Conservation (phyloP, 805 yeast genomes). For the Sungouiozyma ichnusensis region DNA sequence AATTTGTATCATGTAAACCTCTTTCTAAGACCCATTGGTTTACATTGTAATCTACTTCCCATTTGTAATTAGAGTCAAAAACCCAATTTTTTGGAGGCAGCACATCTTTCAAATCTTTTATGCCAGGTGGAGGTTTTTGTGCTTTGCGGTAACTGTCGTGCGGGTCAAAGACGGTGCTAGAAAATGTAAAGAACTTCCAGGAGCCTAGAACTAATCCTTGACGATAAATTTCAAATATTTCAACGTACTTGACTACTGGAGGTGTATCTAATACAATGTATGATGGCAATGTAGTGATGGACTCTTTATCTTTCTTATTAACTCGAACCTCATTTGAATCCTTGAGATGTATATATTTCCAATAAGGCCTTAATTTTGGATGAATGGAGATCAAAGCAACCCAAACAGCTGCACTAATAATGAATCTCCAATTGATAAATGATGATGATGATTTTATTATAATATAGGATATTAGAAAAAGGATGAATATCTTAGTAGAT, state of each 20-base stretch:
- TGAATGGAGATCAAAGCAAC: constrained; percentile 40
- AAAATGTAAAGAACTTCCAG: constrained; percentile 54
- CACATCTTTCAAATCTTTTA: constrained; percentile 41
- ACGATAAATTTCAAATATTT: constrained; percentile 65
- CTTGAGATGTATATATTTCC: background rate
- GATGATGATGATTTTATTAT: constrained; percentile 35
- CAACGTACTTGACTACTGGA: constrained; percentile 53
- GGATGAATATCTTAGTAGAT: constrained; percentile 50
- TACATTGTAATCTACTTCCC: constrained; percentile 56
- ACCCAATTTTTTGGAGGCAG: constrained; percentile 67
- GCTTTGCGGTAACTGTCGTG: constrained; percentile 36
- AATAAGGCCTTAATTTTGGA: constrained; percentile 36
- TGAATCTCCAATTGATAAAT: constrained; percentile 53
- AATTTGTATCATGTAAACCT: constrained; percentile 22
- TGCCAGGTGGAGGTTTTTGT: constrained; percentile 58
- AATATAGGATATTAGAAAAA: constrained; percentile 31
- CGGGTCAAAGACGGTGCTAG: constrained; percentile 45
- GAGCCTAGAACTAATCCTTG: constrained; percentile 48
- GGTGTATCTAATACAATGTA: constrained; percentile 57
- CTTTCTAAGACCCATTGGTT: constrained; percentile 42
- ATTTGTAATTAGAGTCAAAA: constrained; percentile 46
- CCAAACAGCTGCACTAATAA: constrained; percentile 56
- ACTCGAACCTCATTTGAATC: constrained; percentile 1
- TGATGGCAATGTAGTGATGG: background rate
- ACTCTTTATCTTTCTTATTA: constrained; percentile 11